Evolutionary conservation across 768 basidiomycete species (phyloP), one percentile per base, ranked within the genome.

Genomic region (Termitomyces sp.): DNA sequence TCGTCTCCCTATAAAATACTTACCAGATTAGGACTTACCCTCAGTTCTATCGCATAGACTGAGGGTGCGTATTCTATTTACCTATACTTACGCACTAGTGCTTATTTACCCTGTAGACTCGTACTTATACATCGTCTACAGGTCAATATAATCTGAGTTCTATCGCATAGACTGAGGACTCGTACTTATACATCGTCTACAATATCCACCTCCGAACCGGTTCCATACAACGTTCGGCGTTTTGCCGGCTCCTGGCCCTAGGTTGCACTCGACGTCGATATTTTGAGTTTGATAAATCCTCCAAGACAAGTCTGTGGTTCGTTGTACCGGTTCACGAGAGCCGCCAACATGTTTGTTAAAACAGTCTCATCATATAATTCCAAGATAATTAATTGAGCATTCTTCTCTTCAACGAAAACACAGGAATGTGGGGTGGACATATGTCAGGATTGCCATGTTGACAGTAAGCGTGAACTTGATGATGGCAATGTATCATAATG

Each of bases 251-350:
- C 35, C 35, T 51, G 56, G 5, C 44, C 25, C 44, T 28, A 25
- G 27, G 25, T 46, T 72, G 72, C 11, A 76, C n/a, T 21, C 19
- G n/a, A 41, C 41, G 41, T 11, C 19, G 19, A 41, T 21, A 19
- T 41, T 41, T 19, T 10, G 39, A n/a, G 17, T n/a, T n/a, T 39
- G 17, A 39, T n/a, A n/a, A 39, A 9, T 9, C 8, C 16, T 17
- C n/a, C 17, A n/a, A 39, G 17, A 39, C 39, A n/a, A 39, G 8
- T 39, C 17, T 8, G 39, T 39, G 35, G 35, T 16, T 14, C n/a
- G 17, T n/a, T 34, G n/a, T 39, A 8, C n/a, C 39, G 39, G 39
- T n/a, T n/a, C 17, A 17, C 2, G 17, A 39, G 17, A 39, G 37
- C 11, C 35, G 35, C 37, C 37, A 39, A 39, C n/a, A 3, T n/a